Evolutionary conservation across 352 stramenopile genomes (phyloP), one percentile per base, ranked within the genome.

Genomic region (Phytopythium ostracodes): DNA sequence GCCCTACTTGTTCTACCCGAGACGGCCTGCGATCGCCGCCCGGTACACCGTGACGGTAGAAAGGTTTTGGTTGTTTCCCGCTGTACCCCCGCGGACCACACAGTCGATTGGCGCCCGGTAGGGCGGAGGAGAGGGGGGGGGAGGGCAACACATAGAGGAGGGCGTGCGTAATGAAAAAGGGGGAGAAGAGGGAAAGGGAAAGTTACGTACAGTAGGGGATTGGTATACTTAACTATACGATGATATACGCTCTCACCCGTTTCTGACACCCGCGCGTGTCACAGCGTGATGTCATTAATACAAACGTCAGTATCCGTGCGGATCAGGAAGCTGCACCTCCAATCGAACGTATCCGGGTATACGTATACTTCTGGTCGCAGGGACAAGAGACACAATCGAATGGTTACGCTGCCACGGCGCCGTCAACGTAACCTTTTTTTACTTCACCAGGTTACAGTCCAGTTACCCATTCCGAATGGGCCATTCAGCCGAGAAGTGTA

Each of bases 41-140:
- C 22, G 44, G 44, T 18, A 51, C n/a, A 1, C 44, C 44, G 44
- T 11, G 44, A 1, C 44, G 44, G n/a, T 17, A 31, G 22, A 51
- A 51, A 27, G 44, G n/a, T 51, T 29, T n/a, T 29, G 44, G 17
- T 3, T 27, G n/a, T 14, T 24, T 27, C 20, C 43, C 43, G 43
- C 43, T 49, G n/a, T n/a, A n/a, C 43, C 42, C 44, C 2, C 44
- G 44, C 22, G n/a, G 44, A 18, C 44, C 44, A 51, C 44, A 51
- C 44, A 31, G n/a, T 51, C 44, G 44, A 51, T n/a, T 51, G 44
- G 44, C 42, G 42, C 38, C 14, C 38, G 15, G 42, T 47, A 47
- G 42, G 42, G 42, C 42, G 18, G 40, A n/a, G 11, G 10, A 2
- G 17, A 15, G 11, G 38, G 38, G 38, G 15, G 38, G 38, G 38